A percentile compares a stretch with the other conserved stretches of the same genome.
phyloP scores from a whole-genome alignment of 1,139 yeast species.

The Kodamaea alishanica region DNA sequence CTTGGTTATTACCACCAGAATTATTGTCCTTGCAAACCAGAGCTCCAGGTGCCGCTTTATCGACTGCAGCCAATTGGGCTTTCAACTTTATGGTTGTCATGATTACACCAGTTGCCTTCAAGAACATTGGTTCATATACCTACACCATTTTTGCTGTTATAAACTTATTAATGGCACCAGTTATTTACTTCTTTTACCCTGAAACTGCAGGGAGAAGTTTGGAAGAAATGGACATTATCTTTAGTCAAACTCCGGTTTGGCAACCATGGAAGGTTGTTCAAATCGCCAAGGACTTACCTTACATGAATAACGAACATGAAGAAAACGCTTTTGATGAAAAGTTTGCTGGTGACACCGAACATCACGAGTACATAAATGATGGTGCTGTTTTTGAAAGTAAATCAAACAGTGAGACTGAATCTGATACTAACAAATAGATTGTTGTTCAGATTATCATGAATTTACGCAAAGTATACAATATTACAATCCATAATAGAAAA shows the following conservation, averaged over 20 bases:
- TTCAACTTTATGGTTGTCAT: slow-evolving; percentile 34
- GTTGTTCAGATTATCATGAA: not conserved
- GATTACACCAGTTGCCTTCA: slow-evolving; percentile 36
- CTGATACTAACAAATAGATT: not conserved
- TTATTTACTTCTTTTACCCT: slow-evolving; percentile 52
- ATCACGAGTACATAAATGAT: not conserved
- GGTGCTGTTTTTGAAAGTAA: slow-evolving; percentile 7
- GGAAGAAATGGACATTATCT: slow-evolving; percentile 62
- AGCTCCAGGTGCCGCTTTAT: slow-evolving; percentile 34
- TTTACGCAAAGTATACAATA: slow-evolving; percentile 1
- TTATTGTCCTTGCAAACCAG: slow-evolving; percentile 31
- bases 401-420: slow-evolving; percentile 1
- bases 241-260: slow-evolving; percentile 34
- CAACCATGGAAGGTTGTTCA: slow-evolving; percentile 39
- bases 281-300: slow-evolving; percentile 34
- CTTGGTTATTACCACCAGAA: slow-evolving; percentile 33
- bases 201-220: slow-evolving; percentile 59
- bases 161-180: slow-evolving; percentile 50
- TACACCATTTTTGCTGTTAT: slow-evolving; percentile 35
- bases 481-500: not conserved
- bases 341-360: slow-evolving; percentile 4
- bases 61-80: slow-evolving; percentile 38
- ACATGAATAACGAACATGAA: slow-evolving; percentile 20
- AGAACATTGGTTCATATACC: slow-evolving; percentile 31
- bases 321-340: slow-evolving; percentile 11